These are phyloP conservation scores for Pelagomonas calceolata DNA, from an alignment of 108 stramenopile genomes.

Conservation along the genomic window DNA sequence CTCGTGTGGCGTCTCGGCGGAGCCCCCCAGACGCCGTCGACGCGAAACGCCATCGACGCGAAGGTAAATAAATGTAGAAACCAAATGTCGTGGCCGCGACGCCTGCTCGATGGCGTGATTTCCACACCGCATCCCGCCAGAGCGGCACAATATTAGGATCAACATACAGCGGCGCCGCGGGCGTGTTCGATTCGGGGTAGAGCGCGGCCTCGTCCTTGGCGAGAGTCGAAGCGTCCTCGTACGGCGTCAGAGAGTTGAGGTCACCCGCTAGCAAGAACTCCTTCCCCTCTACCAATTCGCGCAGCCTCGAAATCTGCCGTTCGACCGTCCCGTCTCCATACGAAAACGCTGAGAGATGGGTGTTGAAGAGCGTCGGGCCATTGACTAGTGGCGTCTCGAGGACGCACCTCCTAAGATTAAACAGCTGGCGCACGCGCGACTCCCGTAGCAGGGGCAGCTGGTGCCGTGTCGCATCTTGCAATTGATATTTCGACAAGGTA, in stretches of 20 bases:
- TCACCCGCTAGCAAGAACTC: not conserved
- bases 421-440: not conserved
- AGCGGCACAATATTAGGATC: not conserved
- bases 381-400: not conserved
- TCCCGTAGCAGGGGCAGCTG: not conserved
- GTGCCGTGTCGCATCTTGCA: not conserved
- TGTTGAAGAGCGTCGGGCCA: not conserved
- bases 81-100: too few species aligned
- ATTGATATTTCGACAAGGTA: not conserved
- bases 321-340: not conserved
- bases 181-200: not conserved
- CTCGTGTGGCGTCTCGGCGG: too few species aligned
- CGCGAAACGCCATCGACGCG: too few species aligned
- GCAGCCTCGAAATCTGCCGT: not conserved
- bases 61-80: too few species aligned
- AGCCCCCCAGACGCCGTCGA: too few species aligned
- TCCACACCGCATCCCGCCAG: not conserved
- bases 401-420: not conserved
- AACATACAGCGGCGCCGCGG: not conserved
- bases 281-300: too few species aligned
- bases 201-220: not conserved
- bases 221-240: not conserved
- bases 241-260: not conserved
- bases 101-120: too few species aligned
- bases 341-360: not conserved